Base-by-base conservation (phyloP, 106 monocot genomes). In the Triglochin maritima region DNA sequence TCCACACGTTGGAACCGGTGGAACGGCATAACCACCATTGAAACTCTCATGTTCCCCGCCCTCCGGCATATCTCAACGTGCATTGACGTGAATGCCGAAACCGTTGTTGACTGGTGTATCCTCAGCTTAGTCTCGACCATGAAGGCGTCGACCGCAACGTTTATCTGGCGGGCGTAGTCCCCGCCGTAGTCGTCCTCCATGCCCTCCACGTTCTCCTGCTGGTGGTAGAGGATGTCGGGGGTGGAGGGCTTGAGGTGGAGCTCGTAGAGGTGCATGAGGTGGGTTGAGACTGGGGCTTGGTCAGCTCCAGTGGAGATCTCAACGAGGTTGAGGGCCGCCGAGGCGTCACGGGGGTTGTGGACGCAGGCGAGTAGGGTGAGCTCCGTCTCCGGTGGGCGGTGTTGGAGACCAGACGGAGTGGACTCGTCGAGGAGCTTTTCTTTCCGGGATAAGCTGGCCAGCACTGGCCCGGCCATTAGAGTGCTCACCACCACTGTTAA, bases 1-100 rank as follows among this genome's bases (percentile, higher is more conserved):
- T 82, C 86, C 12, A 74, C 45, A 47, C 61, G 68, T 46, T 66
- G 73, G 16, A 64, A 68, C 62, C 65, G 83, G 67, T 93, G 93
- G 69, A 93, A 93, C 0, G 88, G 93, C 9, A 86, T 47, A 7
- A 93, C 12, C 16, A 88, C 14, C 29, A 93, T 56, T 8, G 85
- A 60, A 4, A 76, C 85, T 16, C 79, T 60, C 11, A 76, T 69
- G 9, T 81, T 75, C 53, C 74, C 84, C 0, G 94, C 81, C 9
- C 72, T 71, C 7, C 65, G 69, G 71, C 77, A 81, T 15, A 92
- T 77, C 64, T 88, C 82, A 66, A 72, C 75, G 62, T 88, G 88
- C 75, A 93, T 89, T 12, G 64, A 72, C 17, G 74, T 17, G 58
- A 64, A 65, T 17, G 64, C 4, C 4, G 83, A 75, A 0, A 79